Evolutionary conservation across 345 rosid species (phyloP), one percentile per base, ranked within the genome.

Genomic region (Triadica sebifera): DNA sequence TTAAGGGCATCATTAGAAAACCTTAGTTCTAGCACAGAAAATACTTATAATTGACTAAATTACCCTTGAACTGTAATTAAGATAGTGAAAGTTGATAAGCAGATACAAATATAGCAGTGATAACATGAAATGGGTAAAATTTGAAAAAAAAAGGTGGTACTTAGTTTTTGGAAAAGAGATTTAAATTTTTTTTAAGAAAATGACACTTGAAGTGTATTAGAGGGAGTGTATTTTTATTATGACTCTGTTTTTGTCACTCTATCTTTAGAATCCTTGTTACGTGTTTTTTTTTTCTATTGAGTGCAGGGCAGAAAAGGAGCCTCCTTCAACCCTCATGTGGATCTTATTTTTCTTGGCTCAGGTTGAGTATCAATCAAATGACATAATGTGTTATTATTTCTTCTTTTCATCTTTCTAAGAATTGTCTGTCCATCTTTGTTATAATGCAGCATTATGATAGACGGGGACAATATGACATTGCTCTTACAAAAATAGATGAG

Each of bases 251-350:
- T 51, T 22, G 16, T 57, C 55, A 38, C 12, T 25, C 12, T 25
- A 39, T 3, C 15, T 45, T 25, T 38, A 37, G 34, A 20, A 43
- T 72, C 39, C 53, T 71, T 61, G 50, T 52, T 69, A 10, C 68
- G 16, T 43, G 46, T 43, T 4, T 43, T 52, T 43, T 72, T 68
- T 65, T 81, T 49, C 16, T 82, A 46, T 45, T 74, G 69, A 69
- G 50, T 74, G 74, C 97, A 96, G 99, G 86, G 86, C 72, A 75
- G 97, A 86, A 70, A 90, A 86, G 76, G 99, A 93, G 81, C 93
- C 97, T 68, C 98, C 98, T 50, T 90, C 99, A 10, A 91, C 99
- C 16, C 91, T 93, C 56, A 63, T 96, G 87, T 96, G 98, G 98
- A 89, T 75, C 70, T 83, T 96, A 80, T 93, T 91, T 86, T 90